phyloP scores from a whole-genome alignment of 1,284 basidiomycete genomes.

The Thelephora terrestris region DNA sequence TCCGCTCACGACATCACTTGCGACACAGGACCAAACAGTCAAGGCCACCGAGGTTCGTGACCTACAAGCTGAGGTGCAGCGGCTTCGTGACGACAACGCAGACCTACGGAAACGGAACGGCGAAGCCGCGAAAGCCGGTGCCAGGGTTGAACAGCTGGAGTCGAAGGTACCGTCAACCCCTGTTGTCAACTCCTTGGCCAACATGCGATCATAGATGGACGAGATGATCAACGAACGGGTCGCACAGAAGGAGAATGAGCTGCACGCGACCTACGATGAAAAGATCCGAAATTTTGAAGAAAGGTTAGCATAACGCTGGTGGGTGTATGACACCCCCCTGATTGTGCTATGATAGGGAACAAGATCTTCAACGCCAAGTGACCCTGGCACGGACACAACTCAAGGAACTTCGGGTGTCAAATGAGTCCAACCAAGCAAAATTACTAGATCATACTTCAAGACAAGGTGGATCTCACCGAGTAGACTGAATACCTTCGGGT shows the following conservation, averaged over 20 bases:
- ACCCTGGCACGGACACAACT: conserved; percentile 81
- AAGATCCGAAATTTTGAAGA: conserved; percentile 91
- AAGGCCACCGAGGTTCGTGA: conserved; percentile 74
- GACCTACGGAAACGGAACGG: conserved; percentile 69
- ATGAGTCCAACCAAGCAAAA: conserved; percentile 88
- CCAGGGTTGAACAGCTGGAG: conserved; percentile 70
- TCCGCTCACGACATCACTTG: not conserved
- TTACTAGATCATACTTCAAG: conserved; percentile 82
- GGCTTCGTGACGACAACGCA: conserved; percentile 69
- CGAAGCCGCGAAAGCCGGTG: conserved; percentile 66
- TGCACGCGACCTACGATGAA: conserved; percentile 95
- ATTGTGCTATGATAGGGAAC: conserved; percentile 50
- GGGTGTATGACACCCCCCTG: not conserved
- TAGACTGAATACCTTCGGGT: not conserved
- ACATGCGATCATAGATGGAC: conserved; percentile 62
- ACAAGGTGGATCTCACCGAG: conserved; percentile 50
- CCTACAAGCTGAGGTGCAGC: conserved; percentile 61
- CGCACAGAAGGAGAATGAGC: conserved; percentile 85
- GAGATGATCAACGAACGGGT: conserved; percentile 80
- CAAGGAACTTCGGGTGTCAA: conserved; percentile 79
- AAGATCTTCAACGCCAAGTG: conserved; percentile 83
- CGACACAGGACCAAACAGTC: conserved; percentile 75
- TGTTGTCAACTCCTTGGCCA: conserved; percentile 1
- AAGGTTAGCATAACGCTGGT: conserved; percentile 39
- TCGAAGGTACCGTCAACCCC: conserved; percentile 48